These are phyloP conservation scores for Sporothrix inflata DNA, from an alignment of 2,329 filamentous ascomycete species.

Conservation along the genomic window DNA sequence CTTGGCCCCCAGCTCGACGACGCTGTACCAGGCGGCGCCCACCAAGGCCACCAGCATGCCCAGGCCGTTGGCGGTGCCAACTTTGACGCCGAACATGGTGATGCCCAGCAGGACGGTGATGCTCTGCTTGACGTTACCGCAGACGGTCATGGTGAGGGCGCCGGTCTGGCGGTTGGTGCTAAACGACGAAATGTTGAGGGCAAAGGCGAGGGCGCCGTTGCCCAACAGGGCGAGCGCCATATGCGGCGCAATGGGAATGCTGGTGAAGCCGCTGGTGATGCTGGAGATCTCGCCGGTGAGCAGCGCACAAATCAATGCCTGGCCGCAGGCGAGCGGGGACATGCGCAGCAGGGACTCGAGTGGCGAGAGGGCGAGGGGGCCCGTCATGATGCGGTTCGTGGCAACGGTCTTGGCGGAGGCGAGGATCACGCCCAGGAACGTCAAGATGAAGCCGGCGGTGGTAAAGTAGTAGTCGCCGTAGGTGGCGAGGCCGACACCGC, in stretches of 20 bases:
- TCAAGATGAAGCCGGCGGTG: constrained; percentile 58
- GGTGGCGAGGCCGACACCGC: constrained; percentile 63
- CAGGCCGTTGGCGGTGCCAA: constrained; percentile 57
- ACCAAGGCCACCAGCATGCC: constrained; percentile 58
- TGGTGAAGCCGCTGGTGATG: constrained; percentile 23
- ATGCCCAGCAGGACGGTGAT: constrained; percentile 59
- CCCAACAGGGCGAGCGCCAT: constrained; percentile 47
- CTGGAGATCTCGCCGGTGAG: constrained; percentile 55
- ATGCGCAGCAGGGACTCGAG: constrained; percentile 64
- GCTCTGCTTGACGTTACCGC: constrained; percentile 61
- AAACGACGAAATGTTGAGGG: constrained; percentile 60
- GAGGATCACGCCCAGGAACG: constrained; percentile 57
- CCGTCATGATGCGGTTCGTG: constrained; percentile 67
- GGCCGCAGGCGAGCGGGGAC: constrained; percentile 61
- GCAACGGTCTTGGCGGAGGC: constrained; percentile 64
- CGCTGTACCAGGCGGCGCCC: constrained; percentile 61
- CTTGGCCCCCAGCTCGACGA: constrained; percentile 50
- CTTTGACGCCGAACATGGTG: constrained; percentile 54
- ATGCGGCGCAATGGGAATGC: constrained; percentile 34
- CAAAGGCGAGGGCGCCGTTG: constrained; percentile 58
- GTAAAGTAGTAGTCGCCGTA: constrained; percentile 67
- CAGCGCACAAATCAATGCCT: constrained; percentile 56
- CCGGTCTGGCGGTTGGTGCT: constrained; percentile 60
- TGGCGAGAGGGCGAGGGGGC: constrained; percentile 58
- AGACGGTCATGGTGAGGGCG: constrained; percentile 62